These are phyloP conservation scores for Volutella citrinella DNA, from an alignment of 2,329 filamentous ascomycete genomes.

Conservation along the genomic window DNA sequence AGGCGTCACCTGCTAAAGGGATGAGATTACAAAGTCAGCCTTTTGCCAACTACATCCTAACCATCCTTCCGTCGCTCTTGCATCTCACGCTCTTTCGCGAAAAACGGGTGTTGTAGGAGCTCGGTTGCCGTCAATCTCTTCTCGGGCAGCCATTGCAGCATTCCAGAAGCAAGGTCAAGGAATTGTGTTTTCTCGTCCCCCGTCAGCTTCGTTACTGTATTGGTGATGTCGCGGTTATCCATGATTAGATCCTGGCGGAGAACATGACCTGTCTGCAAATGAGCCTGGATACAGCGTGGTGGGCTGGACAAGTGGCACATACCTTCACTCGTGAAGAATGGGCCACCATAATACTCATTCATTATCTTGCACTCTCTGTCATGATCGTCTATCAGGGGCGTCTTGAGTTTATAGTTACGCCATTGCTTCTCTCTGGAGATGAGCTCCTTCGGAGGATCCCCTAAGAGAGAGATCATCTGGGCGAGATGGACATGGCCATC, in stretches of 20 bases:
- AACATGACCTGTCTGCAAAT: constrained; percentile 3
- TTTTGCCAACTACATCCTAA: too few relatives aligned
- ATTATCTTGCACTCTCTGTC: constrained; percentile 12
- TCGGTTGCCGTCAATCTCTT: constrained; percentile 22
- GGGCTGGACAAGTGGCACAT: neutral
- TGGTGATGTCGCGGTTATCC: constrained; percentile 5
- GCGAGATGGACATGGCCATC: constrained; percentile 22
- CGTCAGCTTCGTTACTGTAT: constrained; percentile 15
- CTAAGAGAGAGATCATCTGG: constrained; percentile 15
- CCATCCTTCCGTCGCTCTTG: too few relatives aligned
- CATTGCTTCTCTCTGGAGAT: constrained; percentile 14
- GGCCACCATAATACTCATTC: constrained; percentile 20
- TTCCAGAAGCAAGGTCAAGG: constrained; percentile 18
- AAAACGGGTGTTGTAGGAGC: constrained; percentile 19
- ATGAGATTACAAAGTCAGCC: too few relatives aligned
- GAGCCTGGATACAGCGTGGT: neutral
- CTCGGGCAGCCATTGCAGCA: constrained; percentile 25
- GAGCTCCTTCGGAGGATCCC: constrained; percentile 12
- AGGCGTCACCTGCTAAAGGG: too few relatives aligned
- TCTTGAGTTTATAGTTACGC: constrained; percentile 7
- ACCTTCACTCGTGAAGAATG: constrained; percentile 16
- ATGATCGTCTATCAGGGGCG: neutral
- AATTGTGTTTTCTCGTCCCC: constrained; percentile 20
- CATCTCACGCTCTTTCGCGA: constrained; percentile 2
- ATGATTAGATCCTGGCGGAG: constrained; percentile 10